Percentiles rank a stretch among this genome's conserved stretches.
Evolutionary conservation across 306 rosid species (phyloP).

Genomic region (Trifolium subterraneum): DNA sequence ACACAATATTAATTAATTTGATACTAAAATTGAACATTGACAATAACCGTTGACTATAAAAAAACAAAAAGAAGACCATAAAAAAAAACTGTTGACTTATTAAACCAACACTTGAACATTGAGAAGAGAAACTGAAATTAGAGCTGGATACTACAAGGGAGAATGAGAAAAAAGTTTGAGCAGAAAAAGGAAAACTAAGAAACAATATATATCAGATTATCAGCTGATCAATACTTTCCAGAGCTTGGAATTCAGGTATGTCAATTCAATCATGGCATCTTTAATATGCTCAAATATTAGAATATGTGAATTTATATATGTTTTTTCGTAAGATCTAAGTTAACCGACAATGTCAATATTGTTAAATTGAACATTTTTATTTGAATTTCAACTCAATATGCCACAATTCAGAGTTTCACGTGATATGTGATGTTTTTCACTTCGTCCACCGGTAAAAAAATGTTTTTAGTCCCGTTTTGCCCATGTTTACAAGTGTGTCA

Average conservation of each 20-base stretch:
- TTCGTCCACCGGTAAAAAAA: too few species aligned
- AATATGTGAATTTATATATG: neutral
- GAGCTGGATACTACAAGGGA: neutral
- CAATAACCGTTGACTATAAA: too few species aligned
- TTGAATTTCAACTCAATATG: too few species aligned
- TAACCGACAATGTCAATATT: too few species aligned
- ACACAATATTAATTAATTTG: too few species aligned
- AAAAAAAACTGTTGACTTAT: too few species aligned
- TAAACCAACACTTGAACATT: neutral
- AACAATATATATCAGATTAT: neutral
- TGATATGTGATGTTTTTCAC: too few species aligned
- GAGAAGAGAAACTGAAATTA: neutral
- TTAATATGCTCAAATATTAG: neutral
- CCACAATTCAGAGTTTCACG: too few species aligned
- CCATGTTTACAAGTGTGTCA: neutral
- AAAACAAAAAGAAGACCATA: too few species aligned
- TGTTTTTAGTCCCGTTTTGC: neutral
- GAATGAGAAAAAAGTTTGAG: neutral
- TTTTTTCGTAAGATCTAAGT: too few species aligned
- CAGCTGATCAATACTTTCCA: neutral
- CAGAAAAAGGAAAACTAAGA: neutral
- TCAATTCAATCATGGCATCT: neutral
- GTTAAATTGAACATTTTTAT: too few species aligned
- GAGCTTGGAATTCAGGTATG: constrained; percentile 1
- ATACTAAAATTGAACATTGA: too few species aligned